These are phyloP conservation scores for Cladosporium sphaerospermum DNA, from an alignment of 2,329 filamentous ascomycete species.

Conservation along the genomic window DNA sequence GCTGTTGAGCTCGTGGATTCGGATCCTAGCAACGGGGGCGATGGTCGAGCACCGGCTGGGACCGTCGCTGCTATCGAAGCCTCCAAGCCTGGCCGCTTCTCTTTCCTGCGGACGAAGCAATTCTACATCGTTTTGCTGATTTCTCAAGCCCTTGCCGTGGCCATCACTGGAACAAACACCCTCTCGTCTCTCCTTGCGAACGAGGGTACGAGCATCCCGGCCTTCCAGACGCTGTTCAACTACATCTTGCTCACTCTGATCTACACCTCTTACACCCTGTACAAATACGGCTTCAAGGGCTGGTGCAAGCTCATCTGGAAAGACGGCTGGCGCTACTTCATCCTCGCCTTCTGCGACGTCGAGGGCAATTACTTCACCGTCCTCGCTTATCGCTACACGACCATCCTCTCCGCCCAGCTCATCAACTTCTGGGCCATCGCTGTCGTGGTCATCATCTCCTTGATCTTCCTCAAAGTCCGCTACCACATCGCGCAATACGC, in stretches of 20 bases:
- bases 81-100: conserved; percentile 45
- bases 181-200: conserved; percentile 69
- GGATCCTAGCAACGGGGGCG: conserved; percentile 14
- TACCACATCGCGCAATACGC: conserved; percentile 81
- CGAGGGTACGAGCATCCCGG: conserved; percentile 72
- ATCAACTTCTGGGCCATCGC: conserved; percentile 99
- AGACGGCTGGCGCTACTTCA: conserved; percentile 90
- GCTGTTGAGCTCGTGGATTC: conserved; percentile 31
- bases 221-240: conserved; percentile 94
- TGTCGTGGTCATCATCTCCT: conserved; percentile 79
- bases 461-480: conserved; percentile 74
- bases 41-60: conserved; percentile 29
- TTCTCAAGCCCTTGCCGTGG: conserved; percentile 73
- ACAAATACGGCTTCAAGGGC: conserved; percentile 67
- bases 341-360: conserved; percentile 88
- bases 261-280: conserved; percentile 74
- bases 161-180: conserved; percentile 89
- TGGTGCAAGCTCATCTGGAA: conserved; percentile 58
- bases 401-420: conserved; percentile 84
- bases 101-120: conserved; percentile 75
- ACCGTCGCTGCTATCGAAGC: conserved; percentile 36
- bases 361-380: conserved; percentile 98
- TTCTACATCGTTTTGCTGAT: conserved; percentile 80
- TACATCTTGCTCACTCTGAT: conserved; percentile 78
- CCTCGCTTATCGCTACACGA: conserved; percentile 86